phyloP scores from a whole-genome alignment of 2,329 filamentous ascomycete species.

The Trichoderma sp. region DNA sequence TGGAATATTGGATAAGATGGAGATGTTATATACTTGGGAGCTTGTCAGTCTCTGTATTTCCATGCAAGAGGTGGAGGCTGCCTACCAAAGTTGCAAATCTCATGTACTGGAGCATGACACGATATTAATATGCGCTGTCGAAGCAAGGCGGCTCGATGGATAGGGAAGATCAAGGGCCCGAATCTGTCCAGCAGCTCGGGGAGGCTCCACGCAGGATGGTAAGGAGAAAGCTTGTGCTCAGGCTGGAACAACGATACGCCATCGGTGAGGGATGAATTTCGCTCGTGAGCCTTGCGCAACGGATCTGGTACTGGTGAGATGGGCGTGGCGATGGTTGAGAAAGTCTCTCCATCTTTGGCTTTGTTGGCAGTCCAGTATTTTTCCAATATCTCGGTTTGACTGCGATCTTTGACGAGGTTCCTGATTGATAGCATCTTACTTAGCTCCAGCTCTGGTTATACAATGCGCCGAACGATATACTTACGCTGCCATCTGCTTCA shows the following conservation, averaged over 20 bases:
- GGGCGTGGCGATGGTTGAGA: conserved; percentile 47
- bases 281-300: conserved; percentile 50
- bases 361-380: conserved; percentile 73
- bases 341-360: conserved; percentile 43
- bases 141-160: conserved; percentile 83
- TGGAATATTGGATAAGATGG: conserved; percentile 88
- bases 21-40: conserved; percentile 83
- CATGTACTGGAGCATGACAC: conserved; percentile 81
- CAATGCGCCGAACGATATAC: conserved; percentile 32
- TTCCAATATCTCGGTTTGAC: conserved; percentile 67
- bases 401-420: conserved; percentile 66
- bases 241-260: conserved; percentile 61
- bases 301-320: conserved; percentile 37
- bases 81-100: conserved; percentile 84
- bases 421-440: conserved; percentile 40
- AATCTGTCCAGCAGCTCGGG: conserved; percentile 77
- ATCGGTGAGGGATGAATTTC: conserved; percentile 65
- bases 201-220: conserved; percentile 86
- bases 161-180: conserved; percentile 87
- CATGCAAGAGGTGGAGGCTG: conserved; percentile 33
- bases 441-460: conserved; percentile 30
- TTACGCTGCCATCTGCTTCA: conserved; percentile 76
- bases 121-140: conserved; percentile 88
- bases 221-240: conserved; percentile 70
- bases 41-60: background rate